phyloP scores from a whole-genome alignment of 1,139 yeast species.

The Blastobotrys petasosporus region DNA sequence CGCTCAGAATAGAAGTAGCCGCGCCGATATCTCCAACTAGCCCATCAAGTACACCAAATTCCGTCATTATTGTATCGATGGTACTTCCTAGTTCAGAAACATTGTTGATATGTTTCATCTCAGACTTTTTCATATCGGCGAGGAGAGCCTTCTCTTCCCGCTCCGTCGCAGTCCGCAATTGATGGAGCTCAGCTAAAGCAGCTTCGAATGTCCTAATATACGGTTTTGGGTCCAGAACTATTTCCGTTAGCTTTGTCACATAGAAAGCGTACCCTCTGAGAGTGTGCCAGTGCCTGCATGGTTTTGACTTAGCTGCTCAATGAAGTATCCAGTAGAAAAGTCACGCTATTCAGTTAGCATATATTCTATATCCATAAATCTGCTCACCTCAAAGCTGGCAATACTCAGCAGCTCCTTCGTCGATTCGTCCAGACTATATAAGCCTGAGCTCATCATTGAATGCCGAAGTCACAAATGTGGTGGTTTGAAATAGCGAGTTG shows the following conservation, averaged over 20 bases:
- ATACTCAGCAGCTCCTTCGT: constrained; percentile 60
- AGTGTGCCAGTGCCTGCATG: constrained; percentile 32
- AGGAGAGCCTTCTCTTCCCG: constrained; percentile 46
- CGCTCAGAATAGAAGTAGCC: constrained; percentile 70
- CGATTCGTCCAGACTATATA: constrained; percentile 63
- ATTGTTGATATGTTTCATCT: constrained; percentile 60
- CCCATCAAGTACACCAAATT: constrained; percentile 54
- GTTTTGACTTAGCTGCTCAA: constrained; percentile 74
- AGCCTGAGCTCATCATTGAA: constrained; percentile 33
- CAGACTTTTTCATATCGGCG: constrained; percentile 54
- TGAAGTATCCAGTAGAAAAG: constrained; percentile 70
- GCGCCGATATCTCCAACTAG: constrained; percentile 46
- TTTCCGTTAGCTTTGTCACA: constrained; percentile 3
- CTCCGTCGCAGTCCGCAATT: constrained; percentile 50
- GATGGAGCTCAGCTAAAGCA: constrained; percentile 64
- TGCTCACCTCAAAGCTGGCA: constrained; percentile 57
- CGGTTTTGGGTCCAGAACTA: constrained; percentile 74
- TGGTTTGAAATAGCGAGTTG: background rate
- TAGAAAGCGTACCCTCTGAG: constrained; percentile 8
- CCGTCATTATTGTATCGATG: constrained; percentile 39
- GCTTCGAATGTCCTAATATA: constrained; percentile 90
- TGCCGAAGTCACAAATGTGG: background rate
- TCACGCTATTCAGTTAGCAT: constrained; percentile 37
- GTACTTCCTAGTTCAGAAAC: constrained; percentile 52
- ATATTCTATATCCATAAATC: background rate